Conservation (phyloP, 441 rosid genomes). For the Viola pubescens region DNA sequence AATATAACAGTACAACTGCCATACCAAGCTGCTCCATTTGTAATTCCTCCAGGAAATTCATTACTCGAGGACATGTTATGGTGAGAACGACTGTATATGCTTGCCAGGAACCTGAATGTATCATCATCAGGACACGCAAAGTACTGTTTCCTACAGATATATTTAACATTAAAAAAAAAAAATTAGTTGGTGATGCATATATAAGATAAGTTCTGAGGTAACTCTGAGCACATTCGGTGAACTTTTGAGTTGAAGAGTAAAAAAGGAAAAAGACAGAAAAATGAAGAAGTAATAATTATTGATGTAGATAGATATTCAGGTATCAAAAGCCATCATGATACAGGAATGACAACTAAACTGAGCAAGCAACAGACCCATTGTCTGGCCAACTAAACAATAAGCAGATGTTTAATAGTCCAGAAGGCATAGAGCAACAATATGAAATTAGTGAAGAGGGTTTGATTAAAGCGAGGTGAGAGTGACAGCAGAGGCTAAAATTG, state of each 20-base stretch:
- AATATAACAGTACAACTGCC: background rate
- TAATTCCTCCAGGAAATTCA: conserved; percentile 86
- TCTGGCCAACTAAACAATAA: conserved; percentile 3
- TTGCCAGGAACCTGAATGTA: conserved; percentile 72
- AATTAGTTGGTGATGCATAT: background rate
- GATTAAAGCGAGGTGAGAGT: background rate
- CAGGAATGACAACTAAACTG: no score
- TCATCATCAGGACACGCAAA: conserved; percentile 86
- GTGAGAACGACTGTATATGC: conserved; percentile 70
- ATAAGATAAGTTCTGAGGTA: no score
- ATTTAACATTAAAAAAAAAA: conserved; percentile 15
- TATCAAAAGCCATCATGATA: no score
- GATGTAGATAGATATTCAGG: no score
- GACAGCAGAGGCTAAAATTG: background rate
- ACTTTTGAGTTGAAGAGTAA: no score
- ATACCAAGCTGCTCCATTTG: conserved; percentile 93
- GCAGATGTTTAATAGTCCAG: background rate
- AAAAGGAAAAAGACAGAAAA: no score
- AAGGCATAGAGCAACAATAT: background rate
- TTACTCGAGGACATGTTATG: conserved; percentile 83
- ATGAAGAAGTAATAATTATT: no score
- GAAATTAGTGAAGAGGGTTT: background rate
- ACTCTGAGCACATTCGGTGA: no score
- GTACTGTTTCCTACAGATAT: conserved; percentile 62
- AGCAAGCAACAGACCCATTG: background rate